Evolutionary conservation across 106 monocot genomes (phyloP).

Genomic region (Dendrobium nobile): DNA sequence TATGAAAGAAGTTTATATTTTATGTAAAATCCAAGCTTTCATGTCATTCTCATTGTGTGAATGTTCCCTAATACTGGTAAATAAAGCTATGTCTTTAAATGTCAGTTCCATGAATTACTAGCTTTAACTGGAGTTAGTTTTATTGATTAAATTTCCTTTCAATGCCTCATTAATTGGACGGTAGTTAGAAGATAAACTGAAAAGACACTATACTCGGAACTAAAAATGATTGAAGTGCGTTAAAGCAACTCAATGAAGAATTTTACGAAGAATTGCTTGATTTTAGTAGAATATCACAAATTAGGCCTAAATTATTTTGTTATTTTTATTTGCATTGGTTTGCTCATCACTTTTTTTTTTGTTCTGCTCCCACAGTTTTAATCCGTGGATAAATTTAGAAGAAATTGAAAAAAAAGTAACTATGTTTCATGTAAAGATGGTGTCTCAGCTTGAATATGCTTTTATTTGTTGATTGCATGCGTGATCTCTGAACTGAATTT

Average conservation of each 20-base stretch:
- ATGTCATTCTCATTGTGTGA: neutral
- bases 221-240: too few species aligned
- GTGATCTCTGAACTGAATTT: too few species aligned
- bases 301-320: neutral
- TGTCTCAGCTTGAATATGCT: too few species aligned
- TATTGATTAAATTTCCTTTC: neutral
- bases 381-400: neutral
- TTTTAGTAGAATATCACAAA: too few species aligned
- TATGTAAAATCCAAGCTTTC: neutral
- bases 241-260: too few species aligned
- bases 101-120: neutral
- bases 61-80: neutral
- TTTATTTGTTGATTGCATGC: too few species aligned
- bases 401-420: neutral
- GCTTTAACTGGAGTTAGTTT: neutral
- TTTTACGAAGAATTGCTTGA: too few species aligned
- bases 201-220: too few species aligned
- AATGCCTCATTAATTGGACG: neutral
- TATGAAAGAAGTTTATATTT: slow-evolving; percentile 14
- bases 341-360: neutral
- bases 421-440: neutral
- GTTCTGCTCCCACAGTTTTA: neutral
- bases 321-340: neutral
- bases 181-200: too few species aligned
- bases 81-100: neutral